Evolutionary conservation across 768 basidiomycete genomes (phyloP), one percentile per base, ranked within the genome.

Genomic region (Tremella mesenterica): DNA sequence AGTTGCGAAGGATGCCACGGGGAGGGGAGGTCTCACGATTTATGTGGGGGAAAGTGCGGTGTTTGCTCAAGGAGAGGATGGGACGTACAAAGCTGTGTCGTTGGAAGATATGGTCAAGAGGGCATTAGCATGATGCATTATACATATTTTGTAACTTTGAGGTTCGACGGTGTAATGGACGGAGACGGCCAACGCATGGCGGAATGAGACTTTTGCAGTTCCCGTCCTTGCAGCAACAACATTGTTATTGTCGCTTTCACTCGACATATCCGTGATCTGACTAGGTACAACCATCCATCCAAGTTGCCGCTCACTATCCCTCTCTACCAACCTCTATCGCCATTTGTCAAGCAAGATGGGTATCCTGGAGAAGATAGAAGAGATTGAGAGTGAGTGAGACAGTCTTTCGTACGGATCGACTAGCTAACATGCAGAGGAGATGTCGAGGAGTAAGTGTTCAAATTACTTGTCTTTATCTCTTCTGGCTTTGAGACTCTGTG

Each of bases 291-390:
- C 34, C 34, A 12, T n/a, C n/a, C n/a, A n/a, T n/a, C n/a, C n/a
- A n/a, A n/a, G 12, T 36, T 36, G 34, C 34, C 34, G 18, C 34
- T 12, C 18, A 12, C 12, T 36, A 36, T 36, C 34, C 18, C 12
- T 12, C 12, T 12, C 34, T 12, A 44, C 12, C 10, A 23, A 44
- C 43, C 10, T 13, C 12, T 44, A 36, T 36, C 34, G 18, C 34
- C 12, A 44, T n/a, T n/a, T n/a, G n/a, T n/a, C n/a, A n/a, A n/a
- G 4, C 49, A 81, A 59, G 67, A 95, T 96, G 92, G 92, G 91
- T 66, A 82, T 95, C 67, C 79, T 90, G 64, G 92, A 96, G 76
- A 96, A 96, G 89, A 93, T 95, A 64, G 92, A 90, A 73, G 89
- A 87, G 73, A 93, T 93, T 58, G 88, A 96, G 81, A 87, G 88